A percentile compares a stretch with the other conserved stretches of the same genome.
phyloP scores from a whole-genome alignment of 805 yeast genomes.

The Priceomyces castillae region DNA sequence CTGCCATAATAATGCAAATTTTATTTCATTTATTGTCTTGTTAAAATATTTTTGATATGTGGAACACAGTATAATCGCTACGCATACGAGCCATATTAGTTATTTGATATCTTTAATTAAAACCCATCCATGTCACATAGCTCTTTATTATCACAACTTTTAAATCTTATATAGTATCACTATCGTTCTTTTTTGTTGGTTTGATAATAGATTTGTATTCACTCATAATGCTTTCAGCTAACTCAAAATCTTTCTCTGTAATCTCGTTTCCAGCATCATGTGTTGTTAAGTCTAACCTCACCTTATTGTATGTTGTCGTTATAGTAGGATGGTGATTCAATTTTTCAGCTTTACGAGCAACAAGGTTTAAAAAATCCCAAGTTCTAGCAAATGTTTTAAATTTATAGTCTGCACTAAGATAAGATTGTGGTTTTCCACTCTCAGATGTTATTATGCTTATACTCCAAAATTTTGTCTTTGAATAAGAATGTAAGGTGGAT shows the following conservation, averaged over 20 bases:
- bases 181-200: not conserved
- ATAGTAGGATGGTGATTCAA: constrained; percentile 73
- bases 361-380: constrained; percentile 61
- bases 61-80: too few relatives aligned
- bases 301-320: constrained; percentile 58
- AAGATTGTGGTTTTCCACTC: constrained; percentile 2
- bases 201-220: constrained; percentile 1
- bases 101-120: too few relatives aligned
- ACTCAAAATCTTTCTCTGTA: constrained; percentile 54
- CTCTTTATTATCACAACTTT: too few relatives aligned
- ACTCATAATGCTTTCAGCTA: constrained; percentile 40
- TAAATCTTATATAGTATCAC: too few relatives aligned
- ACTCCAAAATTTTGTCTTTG: constrained; percentile 5
- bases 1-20: too few relatives aligned
- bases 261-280: constrained; percentile 56
- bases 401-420: constrained; percentile 34
- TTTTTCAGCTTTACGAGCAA: constrained; percentile 56
- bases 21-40: too few relatives aligned
- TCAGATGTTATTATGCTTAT: not conserved
- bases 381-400: constrained; percentile 58
- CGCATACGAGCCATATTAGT: too few relatives aligned
- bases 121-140: too few relatives aligned
- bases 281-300: constrained; percentile 54
- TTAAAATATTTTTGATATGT: too few relatives aligned
- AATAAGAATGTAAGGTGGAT: constrained; percentile 1